Conservation (phyloP, 2,329 filamentous ascomycete genomes). For the Plectosphaerella plurivora region DNA sequence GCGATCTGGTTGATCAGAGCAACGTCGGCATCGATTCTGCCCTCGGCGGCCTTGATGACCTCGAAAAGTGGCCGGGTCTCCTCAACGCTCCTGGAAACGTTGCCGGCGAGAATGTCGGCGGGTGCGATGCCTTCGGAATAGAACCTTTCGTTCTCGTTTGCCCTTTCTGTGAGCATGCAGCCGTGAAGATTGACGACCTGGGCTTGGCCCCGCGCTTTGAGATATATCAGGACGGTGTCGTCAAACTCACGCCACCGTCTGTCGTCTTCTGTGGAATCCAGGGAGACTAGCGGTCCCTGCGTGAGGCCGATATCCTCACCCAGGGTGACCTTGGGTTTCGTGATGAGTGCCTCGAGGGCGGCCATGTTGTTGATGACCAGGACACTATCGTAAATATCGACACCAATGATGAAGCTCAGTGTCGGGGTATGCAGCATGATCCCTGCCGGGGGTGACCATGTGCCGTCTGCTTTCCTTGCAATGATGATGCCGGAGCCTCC, state of each 20-base stretch:
- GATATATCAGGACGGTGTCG: conserved; percentile 53
- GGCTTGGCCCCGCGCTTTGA: conserved; percentile 54
- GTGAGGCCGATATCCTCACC: conserved; percentile 76
- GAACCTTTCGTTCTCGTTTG: conserved; percentile 57
- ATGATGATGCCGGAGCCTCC: conserved; percentile 86
- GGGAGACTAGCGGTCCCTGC: conserved; percentile 65
- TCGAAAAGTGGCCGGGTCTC: conserved; percentile 64
- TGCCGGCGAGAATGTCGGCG: conserved; percentile 53
- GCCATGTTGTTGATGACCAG: conserved; percentile 85
- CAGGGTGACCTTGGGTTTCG: conserved; percentile 71
- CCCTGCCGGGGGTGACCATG: conserved; percentile 87
- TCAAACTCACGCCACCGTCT: conserved; percentile 47
- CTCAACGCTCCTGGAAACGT: conserved; percentile 48
- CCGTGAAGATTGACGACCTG: conserved; percentile 51
- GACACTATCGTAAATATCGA: conserved; percentile 95
- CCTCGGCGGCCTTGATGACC: conserved; percentile 84
- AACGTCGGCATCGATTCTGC: conserved; percentile 70
- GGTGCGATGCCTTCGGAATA: conserved; percentile 46
- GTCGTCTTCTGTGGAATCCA: conserved; percentile 48
- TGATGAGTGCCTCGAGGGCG: conserved; percentile 74
- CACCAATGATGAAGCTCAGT: conserved; percentile 82
- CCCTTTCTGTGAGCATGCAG: conserved; percentile 51
- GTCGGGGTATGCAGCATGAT: conserved; percentile 87
- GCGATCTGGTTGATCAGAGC: conserved; percentile 60
- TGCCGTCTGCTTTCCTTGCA: conserved; percentile 76